phyloP scores from a whole-genome alignment of 345 rosid species.

The Hibiscus syriacus region DNA sequence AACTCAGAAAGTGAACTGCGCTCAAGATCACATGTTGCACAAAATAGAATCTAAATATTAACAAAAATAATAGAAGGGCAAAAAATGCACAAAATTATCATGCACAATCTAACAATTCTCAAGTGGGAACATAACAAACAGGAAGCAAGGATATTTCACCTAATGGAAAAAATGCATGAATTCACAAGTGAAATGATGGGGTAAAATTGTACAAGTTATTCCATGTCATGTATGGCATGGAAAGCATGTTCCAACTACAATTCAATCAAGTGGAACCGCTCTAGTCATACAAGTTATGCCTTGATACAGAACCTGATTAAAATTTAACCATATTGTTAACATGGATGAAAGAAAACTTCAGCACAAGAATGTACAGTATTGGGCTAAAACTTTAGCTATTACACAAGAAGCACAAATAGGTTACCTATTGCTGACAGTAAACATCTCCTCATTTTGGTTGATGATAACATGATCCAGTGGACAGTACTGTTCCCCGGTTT shows the following conservation, averaged over 20 bases:
- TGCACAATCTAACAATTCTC: background rate
- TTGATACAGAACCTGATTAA: background rate
- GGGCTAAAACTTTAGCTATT: too few relatives aligned
- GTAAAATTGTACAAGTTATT: background rate
- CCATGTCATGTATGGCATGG: background rate
- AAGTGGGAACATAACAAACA: background rate
- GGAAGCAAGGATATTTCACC: background rate
- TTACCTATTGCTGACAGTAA: constrained; percentile 84
- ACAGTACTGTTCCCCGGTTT: constrained; percentile 63
- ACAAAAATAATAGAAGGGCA: background rate
- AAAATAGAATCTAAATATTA: background rate
- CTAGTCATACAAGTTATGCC: background rate
- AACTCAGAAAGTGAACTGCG: constrained; percentile 79
- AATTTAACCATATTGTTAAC: background rate
- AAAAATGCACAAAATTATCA: background rate
- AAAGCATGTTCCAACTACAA: background rate
- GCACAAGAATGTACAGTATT: too few relatives aligned
- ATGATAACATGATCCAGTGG: constrained; percentile 64
- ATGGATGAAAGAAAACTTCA: too few relatives aligned
- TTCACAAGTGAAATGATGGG: background rate
- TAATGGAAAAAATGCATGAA: background rate
- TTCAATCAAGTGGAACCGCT: background rate
- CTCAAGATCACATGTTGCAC: constrained; percentile 3
- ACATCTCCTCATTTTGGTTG: constrained; percentile 72
- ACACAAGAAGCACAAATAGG: background rate